phyloP scores from a whole-genome alignment of 495 filamentous ascomycete genomes.

The Aspergillus hancockii region DNA sequence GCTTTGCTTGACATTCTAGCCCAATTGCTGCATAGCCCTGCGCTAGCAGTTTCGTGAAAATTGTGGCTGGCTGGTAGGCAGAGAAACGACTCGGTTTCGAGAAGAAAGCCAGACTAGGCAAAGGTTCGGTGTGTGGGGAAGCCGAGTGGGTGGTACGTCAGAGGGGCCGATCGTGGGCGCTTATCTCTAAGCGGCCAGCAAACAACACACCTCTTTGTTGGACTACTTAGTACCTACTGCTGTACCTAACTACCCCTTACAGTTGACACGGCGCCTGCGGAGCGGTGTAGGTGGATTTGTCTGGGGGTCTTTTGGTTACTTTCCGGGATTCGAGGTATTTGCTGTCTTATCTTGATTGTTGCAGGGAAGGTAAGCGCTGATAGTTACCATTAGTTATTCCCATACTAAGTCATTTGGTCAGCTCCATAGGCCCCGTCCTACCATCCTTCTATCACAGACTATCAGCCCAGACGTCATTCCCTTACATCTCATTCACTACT shows the following conservation, averaged over 20 bases:
- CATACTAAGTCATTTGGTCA: background rate
- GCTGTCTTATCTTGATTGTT: background rate
- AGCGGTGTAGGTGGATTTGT: background rate
- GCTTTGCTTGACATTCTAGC: constrained; percentile 65
- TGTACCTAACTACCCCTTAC: background rate
- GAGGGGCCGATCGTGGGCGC: constrained; percentile 19
- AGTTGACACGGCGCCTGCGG: background rate
- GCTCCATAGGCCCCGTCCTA: background rate
- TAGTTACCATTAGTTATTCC: background rate
- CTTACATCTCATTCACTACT: background rate
- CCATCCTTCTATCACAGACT: background rate
- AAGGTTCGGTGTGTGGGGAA: constrained; percentile 24
- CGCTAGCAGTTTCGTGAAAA: background rate
- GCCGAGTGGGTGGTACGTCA: constrained; percentile 21
- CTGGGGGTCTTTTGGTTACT: background rate
- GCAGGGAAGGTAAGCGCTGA: background rate
- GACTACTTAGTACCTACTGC: background rate
- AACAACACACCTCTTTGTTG: background rate
- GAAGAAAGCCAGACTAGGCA: constrained; percentile 12
- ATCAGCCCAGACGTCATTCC: background rate
- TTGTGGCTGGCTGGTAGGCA: constrained; percentile 1
- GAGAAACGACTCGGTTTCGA: background rate
- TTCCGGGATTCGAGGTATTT: background rate
- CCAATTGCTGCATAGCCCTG: constrained; percentile 24
- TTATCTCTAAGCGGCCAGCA: constrained; percentile 11